phyloP scores from a whole-genome alignment of 2,329 filamentous ascomycete species.

The Verticillium longisporum region DNA sequence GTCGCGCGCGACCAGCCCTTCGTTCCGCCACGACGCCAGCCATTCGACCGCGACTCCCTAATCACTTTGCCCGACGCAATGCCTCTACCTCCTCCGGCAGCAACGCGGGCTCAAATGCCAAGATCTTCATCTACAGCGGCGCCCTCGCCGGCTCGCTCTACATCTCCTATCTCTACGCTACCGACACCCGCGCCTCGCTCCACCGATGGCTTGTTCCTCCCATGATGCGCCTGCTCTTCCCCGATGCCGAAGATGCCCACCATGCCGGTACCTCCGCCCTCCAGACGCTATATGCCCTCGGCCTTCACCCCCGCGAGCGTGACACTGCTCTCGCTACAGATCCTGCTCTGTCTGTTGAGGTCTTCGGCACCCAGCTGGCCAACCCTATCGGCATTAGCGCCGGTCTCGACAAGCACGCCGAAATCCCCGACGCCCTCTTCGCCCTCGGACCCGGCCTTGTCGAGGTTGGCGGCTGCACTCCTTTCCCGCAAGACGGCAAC shows the following conservation, averaged over 20 bases:
- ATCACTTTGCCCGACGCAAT: slow-evolving; percentile 19
- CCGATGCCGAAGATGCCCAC: slow-evolving; percentile 89
- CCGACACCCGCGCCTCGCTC: slow-evolving; percentile 65
- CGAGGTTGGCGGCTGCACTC: slow-evolving; percentile 87
- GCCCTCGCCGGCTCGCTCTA: slow-evolving; percentile 33
- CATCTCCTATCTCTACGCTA: slow-evolving; percentile 60
- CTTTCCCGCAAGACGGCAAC: slow-evolving; percentile 82
- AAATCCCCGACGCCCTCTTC: slow-evolving; percentile 79
- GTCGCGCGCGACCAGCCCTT: slow-evolving; percentile 15
- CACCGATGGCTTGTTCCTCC: slow-evolving; percentile 64
- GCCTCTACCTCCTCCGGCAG: slow-evolving; percentile 22
- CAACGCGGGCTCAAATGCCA: slow-evolving; percentile 22
- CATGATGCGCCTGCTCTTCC: slow-evolving; percentile 56
- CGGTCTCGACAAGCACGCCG: slow-evolving; percentile 89
- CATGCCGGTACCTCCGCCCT: slow-evolving; percentile 67
- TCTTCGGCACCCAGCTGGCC: slow-evolving; percentile 70
- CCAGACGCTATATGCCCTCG: slow-evolving; percentile 65
- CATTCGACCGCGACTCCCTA: slow-evolving; percentile 16
- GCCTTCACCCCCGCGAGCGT: slow-evolving; percentile 77
- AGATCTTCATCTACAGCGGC: slow-evolving; percentile 31
- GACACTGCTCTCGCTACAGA: slow-evolving; percentile 26
- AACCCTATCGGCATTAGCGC: slow-evolving; percentile 96
- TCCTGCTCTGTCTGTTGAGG: slow-evolving; percentile 30
- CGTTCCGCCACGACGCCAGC: slow-evolving; percentile 10
- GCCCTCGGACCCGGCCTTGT: slow-evolving; percentile 80